phyloP scores from a whole-genome alignment of 106 monocot species.

The Dendrobium officinale region DNA sequence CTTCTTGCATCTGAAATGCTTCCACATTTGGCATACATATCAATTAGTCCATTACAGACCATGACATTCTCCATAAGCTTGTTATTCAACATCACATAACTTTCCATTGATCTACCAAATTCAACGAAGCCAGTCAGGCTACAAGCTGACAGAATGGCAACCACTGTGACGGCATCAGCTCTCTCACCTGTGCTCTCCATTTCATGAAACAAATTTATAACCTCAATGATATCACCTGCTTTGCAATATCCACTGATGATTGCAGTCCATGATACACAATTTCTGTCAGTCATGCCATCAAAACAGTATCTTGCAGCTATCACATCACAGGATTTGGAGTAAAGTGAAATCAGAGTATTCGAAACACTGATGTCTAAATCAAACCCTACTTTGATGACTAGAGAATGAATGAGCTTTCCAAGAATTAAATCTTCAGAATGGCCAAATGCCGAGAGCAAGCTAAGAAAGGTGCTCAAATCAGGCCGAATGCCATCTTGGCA shows the following conservation, averaged over 20 bases:
- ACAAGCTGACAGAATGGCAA: conserved; percentile 35
- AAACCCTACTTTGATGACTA: conserved; percentile 23
- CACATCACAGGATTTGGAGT: conserved; percentile 29
- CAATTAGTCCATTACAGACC: conserved; percentile 27
- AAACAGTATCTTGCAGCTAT: conserved; percentile 22
- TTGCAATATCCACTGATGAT: conserved; percentile 22
- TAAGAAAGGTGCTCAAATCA: conserved; percentile 25
- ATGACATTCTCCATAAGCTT: conserved; percentile 13
- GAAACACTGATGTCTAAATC: conserved; percentile 16
- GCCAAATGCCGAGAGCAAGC: conserved; percentile 19
- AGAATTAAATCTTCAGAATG: conserved; percentile 13
- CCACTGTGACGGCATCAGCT: conserved; percentile 27
- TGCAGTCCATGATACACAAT: conserved; percentile 30
- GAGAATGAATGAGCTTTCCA: conserved; percentile 20
- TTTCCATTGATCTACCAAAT: conserved; percentile 22
- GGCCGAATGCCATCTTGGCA: conserved; percentile 12
- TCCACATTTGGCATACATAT: conserved; percentile 49
- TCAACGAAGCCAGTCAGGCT: conserved; percentile 26
- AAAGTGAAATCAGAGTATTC: conserved; percentile 32
- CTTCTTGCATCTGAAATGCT: conserved; percentile 16
- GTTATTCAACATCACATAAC: conserved; percentile 13
- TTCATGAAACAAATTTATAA: conserved; percentile 17
- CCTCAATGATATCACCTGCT: conserved; percentile 17
- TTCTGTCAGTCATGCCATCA: conserved; percentile 15
- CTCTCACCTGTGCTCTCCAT: conserved; percentile 29